Base-by-base conservation (phyloP, 108 stramenopile species). In the Mediolabrus comicus region DNA sequence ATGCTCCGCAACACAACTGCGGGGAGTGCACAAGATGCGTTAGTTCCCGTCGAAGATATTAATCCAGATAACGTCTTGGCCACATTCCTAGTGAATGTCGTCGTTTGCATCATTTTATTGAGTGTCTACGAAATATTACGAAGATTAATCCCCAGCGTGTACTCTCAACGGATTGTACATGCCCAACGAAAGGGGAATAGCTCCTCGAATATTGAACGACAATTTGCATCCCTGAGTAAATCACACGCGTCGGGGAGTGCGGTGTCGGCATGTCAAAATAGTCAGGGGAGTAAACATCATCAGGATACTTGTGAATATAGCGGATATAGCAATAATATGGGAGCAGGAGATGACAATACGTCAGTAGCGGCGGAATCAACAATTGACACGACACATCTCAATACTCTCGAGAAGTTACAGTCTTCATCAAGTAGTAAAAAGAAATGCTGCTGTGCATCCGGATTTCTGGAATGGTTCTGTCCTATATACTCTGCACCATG, bases 41-140 rank as follows among this genome's bases (percentile, higher is more conserved):
- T 49, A 65, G 53, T 43, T 19, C 76, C 76, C 51, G 63, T 56
- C 0, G 54, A 77, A 65, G 94, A 95, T 77, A 80, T 92, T 43
- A 80, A 89, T 17, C 85, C 90, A 7, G 83, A 90, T 62, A 77
- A 84, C 22, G 94, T 95, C 2, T 25, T 91, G 72, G 84, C 87
- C 25, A 75, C 89, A 4, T 41, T 89, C 1, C 64, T 79, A 17
- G 79, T 92, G 55, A 95, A 92, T 49, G 67, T 57, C 25, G 55
- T 89, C 9, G 87, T 89, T 12, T 95, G 85, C 62, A 75, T 87
- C 27, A 32, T 89, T 14, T 75, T 92, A 59, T 77, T 95, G 65
- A 62, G 56, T 2, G 62, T 61, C 29, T 95, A 95, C 51, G 94
- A 95, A 69, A 59, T 87, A 11, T 60, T 95, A 3, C 67, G 94